These are phyloP conservation scores for Hypoxylon lienhwacheense DNA, from an alignment of 495 filamentous ascomycete genomes.

Conservation along the genomic window DNA sequence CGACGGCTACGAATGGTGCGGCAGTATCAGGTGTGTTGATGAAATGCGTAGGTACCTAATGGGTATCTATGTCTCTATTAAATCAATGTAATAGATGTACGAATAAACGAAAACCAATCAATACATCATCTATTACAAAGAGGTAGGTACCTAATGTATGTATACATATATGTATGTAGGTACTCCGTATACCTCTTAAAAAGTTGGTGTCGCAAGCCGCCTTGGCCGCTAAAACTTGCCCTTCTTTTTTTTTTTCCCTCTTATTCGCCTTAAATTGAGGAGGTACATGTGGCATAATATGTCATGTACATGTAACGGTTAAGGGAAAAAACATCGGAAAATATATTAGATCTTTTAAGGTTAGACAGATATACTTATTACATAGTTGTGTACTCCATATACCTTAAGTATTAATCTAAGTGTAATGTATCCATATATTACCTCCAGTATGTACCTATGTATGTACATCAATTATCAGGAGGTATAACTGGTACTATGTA, in stretches of 20 bases:
- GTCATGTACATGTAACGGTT: conserved; percentile 16
- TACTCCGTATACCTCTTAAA: not conserved
- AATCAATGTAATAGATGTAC: too few species aligned
- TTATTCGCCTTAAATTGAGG: not conserved
- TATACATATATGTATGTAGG: not conserved
- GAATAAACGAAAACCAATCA: too few species aligned
- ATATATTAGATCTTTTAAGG: conserved; percentile 10
- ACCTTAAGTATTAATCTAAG: too few species aligned
- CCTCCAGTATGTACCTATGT: too few species aligned
- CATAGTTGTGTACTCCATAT: not conserved
- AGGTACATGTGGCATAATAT: not conserved
- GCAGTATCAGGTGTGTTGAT: not conserved
- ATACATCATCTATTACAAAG: not conserved
- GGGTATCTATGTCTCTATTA: too few species aligned
- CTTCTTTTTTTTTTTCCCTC: too few species aligned
- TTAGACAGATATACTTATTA: not conserved
- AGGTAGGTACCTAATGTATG: not conserved
- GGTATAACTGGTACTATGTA: too few species aligned
- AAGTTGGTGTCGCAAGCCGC: not conserved
- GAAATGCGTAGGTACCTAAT: too few species aligned
- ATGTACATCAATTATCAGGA: too few species aligned
- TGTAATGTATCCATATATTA: too few species aligned
- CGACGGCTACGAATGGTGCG: not conserved
- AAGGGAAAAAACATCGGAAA: conserved; percentile 23
- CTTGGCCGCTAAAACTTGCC: conserved; percentile 29